Base-by-base conservation (phyloP, 2,329 filamentous ascomycete species). In the Penicillium sp. region DNA sequence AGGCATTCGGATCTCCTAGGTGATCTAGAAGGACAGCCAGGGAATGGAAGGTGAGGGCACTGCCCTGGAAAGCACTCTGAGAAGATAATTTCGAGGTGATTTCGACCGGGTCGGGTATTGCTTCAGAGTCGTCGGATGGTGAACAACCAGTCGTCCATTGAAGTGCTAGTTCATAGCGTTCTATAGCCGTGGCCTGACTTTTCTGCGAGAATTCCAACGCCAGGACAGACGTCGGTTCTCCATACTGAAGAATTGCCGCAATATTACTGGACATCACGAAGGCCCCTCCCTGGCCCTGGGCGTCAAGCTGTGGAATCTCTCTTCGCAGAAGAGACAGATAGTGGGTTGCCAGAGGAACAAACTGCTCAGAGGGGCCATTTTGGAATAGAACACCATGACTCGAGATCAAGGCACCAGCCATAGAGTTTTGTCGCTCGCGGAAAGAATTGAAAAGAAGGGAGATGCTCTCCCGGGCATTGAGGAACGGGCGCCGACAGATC, bases 391-490 rank as follows among this genome's bases (percentile, higher is more conserved):
- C 64, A 2, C 77, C 81, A 61, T 84, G 81, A 1, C 79, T 75
- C 43, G 75, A 77, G 48, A 85, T 80, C 52, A 84, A 81, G 2
- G 70, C 71, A 1, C 75, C 70, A 49, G 83, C 75, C 30, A 79
- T 65, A 5, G 71, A 63, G 20, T 63, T 55, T 43, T 68, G 62
- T 48, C 70, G 61, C 4, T 71, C 69, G 30, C 75, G 69, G 33
- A 79, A 71, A 0, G 81, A 80, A 43, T 76, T 77, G 59, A 85
- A 79, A 2, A 85, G 66, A 1, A 81, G 80, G 34, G 78, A 66
- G 37, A 86, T 79, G 13, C 80, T 83, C 27, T 84, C 81, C 12
- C 76, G 72, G 13, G 84, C 79, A 62, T 79, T 82, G 2, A 71
- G 68, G 61, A 85, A 87, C 0, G 81, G 78, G 29, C 78, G 74